Conservation (phyloP, 2,329 filamentous ascomycete species). For the Massarina eburnea region DNA sequence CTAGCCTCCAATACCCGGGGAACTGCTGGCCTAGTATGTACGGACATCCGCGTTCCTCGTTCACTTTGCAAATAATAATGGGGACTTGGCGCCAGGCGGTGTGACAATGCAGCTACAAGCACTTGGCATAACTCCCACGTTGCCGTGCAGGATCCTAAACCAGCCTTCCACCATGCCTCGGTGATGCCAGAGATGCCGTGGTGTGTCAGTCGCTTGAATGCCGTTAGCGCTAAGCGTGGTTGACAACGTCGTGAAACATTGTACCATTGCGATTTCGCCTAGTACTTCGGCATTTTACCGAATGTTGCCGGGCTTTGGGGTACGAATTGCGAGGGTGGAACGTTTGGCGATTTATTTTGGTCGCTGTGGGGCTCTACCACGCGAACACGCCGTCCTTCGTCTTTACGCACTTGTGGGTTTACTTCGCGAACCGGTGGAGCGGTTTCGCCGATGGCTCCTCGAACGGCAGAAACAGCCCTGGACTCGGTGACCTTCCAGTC, state of each 20-base stretch:
- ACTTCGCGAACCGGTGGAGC: conserved; percentile 15
- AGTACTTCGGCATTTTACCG: conserved; percentile 7
- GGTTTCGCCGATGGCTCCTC: conserved; percentile 32
- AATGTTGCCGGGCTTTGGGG: conserved; percentile 9
- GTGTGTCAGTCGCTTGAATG: not conserved
- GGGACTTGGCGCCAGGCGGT: conserved; percentile 24
- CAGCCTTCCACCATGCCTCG: conserved; percentile 10
- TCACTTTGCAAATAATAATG: not conserved
- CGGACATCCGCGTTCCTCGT: conserved; percentile 2
- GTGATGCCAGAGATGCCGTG: conserved; percentile 3
- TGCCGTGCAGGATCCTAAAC: conserved; percentile 1
- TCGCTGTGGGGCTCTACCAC: conserved; percentile 25
- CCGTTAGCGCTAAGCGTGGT: not conserved
- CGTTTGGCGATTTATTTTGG: conserved; percentile 1
- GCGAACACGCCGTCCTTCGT: conserved; percentile 32
- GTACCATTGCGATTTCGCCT: not conserved
- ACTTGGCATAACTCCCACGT: not conserved
- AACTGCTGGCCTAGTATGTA: conserved; percentile 15
- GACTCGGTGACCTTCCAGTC: conserved; percentile 48
- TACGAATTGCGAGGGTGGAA: conserved; percentile 8
- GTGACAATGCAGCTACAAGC: conserved; percentile 29
- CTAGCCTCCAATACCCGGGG: conserved; percentile 24
- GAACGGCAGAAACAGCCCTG: conserved; percentile 45
- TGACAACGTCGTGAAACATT: not conserved
- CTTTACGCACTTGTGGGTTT: conserved; percentile 16